Conservation (phyloP, 129 eudicot species). For the Sambucus nigra region DNA sequence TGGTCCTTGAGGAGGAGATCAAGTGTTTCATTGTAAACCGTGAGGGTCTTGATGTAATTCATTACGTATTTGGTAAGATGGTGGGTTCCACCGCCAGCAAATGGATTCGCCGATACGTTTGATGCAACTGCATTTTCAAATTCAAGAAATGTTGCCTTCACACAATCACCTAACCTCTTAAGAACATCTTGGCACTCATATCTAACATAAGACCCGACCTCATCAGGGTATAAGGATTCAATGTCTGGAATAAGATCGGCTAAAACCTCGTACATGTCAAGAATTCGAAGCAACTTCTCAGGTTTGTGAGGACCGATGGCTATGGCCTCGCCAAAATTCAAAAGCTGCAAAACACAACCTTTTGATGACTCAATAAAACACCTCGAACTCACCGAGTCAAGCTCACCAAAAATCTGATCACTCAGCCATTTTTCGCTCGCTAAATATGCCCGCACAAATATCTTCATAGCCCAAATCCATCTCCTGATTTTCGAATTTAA, state of each 20-base stretch:
- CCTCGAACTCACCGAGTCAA: slow-evolving; percentile 36
- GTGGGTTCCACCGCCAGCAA: slow-evolving; percentile 91
- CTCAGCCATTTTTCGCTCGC: slow-evolving; percentile 61
- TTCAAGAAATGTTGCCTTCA: slow-evolving; percentile 67
- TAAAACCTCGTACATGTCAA: slow-evolving; percentile 82
- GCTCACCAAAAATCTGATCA: slow-evolving; percentile 68
- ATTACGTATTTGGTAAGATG: slow-evolving; percentile 81
- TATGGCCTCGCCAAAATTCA: slow-evolving; percentile 76
- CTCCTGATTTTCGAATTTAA: slow-evolving; percentile 67
- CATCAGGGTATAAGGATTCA: slow-evolving; percentile 41
- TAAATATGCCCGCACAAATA: slow-evolving; percentile 67
- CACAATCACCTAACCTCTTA: slow-evolving; percentile 58
- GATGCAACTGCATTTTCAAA: slow-evolving; percentile 66
- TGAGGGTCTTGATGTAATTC: slow-evolving; percentile 61
- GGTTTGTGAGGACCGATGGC: slow-evolving; percentile 86
- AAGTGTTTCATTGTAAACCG: slow-evolving; percentile 49
- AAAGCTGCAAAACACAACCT: slow-evolving; percentile 64
- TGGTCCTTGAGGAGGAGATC: slow-evolving; percentile 49
- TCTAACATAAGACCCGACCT: slow-evolving; percentile 33
- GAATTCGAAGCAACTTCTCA: slow-evolving; percentile 69
- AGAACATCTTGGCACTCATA: slow-evolving; percentile 47
- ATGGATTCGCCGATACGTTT: slow-evolving; percentile 54
- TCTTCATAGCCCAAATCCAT: slow-evolving; percentile 70
- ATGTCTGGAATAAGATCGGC: slow-evolving; percentile 60
- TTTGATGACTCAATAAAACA: slow-evolving; percentile 74